Base-by-base conservation (phyloP, 495 filamentous ascomycete genomes). In the Penicillium turbatum region DNA sequence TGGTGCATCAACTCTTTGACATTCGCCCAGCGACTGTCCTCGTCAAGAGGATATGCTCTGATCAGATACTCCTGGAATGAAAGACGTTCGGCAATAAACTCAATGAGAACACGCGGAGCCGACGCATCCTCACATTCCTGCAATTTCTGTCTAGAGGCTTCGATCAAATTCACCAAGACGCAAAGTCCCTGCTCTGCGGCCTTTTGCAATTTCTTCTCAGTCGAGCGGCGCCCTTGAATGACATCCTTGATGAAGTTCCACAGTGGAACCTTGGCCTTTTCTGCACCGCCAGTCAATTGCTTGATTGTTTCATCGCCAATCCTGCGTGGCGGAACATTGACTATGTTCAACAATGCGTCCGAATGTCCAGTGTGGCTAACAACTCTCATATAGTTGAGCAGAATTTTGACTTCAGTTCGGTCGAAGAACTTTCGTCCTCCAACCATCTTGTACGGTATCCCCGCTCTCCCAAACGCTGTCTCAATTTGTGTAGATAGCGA, bases 401-500 rank as follows among this genome's bases (percentile, higher is more conserved):
- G 65, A 4, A 86, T 80, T 65, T 95, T 97, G 62, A 99, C 86
- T 70, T 99, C 95, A 10, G 82, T 77, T 41, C 95, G 82, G 59
- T 99, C 95, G 61, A 92, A 99, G 70, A 99, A 99, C 50, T 86
- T 85, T 30, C 83, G 80, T 0, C 95, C 95, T 61, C 88, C 95
- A 44, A 97, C 88, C 95, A 97, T 97, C 29, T 83, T 83, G 69
- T 99, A 99, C 0, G 91, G 79, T 29, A 99, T 82, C 1, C 95
- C 95, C 8, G 84, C 82, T 63, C 87, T 91, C 4, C 90, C 91
- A 55, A 97, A 80, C 10, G 85, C 86, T 12, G 82, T 79, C 66
- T 99, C 95, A 40, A 97, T 86, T 30, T 87, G 82, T 24, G 90
- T 79, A 0, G 95, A 97, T 36, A 97, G 73, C 2, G 83, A 76